Evolutionary conservation across 352 stramenopile genomes (phyloP), one percentile per base, ranked within the genome.

Genomic region (Blastocystis hominis): DNA sequence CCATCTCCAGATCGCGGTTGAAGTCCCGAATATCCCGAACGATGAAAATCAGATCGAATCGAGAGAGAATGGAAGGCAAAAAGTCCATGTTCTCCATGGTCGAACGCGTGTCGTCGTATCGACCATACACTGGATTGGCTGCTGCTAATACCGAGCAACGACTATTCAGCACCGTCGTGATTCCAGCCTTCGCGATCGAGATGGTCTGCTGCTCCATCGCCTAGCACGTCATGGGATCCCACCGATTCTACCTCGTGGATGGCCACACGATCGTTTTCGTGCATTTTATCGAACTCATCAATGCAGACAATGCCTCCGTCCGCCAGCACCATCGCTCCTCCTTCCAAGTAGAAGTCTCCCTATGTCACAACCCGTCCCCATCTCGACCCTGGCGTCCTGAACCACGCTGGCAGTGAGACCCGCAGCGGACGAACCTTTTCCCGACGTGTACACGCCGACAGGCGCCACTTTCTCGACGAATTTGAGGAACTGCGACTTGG

Each of bases 161-260:
- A 34, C 92, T 97, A 90, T 99, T 98, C 24, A 99, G 91, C 62
- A 98, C 97, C 0, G 96, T 98, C 0, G 95, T 98, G 89, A 99
- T 99, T 42, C 96, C 96, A 3, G 96, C 96, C 87, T 99, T 99
- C 13, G 96, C 96, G 56, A 99, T 95, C 72, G 94, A 98, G 86
- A 99, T 98, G 4, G 97, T 99, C 89, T 99, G 97, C 90, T 99
- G 97, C 90, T 99, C 97, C 97, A 99, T 99, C 9, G 96, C 96
- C 66, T 77, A 53, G 24, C 20, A 53, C 38, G 13, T 77, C 10
- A 77, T 13, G 6, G 3, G 15, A 47, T 34, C 46, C 44, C 3
- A 30, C 15, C 34, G 9, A 44, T 20, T 30, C 24, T 10, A 77
- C 66, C 91, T 99, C 96, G 90, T 99, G 96, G 88, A 99, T 99